Conservation (phyloP, 805 yeast species). For the Candida namnaoensis region DNA sequence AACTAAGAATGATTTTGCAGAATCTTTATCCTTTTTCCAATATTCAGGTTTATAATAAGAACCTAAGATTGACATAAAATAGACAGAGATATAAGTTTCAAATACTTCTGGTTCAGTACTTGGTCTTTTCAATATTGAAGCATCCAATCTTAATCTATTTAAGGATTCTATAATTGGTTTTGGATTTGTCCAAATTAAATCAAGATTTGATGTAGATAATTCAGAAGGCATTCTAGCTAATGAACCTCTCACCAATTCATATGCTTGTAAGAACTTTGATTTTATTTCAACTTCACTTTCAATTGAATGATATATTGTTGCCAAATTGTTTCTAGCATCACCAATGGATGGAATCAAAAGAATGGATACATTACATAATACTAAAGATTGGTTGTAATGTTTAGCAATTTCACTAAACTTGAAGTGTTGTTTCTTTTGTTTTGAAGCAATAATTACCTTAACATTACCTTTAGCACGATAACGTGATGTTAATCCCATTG, state of each 20-base stretch:
- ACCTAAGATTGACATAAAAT: constrained; percentile 29
- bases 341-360: constrained; percentile 58
- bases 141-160: constrained; percentile 13
- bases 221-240: constrained; percentile 31
- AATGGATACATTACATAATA: constrained; percentile 43
- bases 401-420: constrained; percentile 5
- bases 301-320: constrained; percentile 38
- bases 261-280: constrained; percentile 18
- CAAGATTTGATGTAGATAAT: constrained; percentile 28
- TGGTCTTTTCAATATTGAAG: not conserved
- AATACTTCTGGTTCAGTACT: no score
- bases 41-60: constrained; percentile 32
- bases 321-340: constrained; percentile 56
- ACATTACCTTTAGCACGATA: constrained; percentile 29
- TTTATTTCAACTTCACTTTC: constrained; percentile 11
- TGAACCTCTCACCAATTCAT: constrained; percentile 37
- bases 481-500: constrained; percentile 51
- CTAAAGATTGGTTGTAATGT: constrained; percentile 23
- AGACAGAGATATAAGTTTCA: constrained; percentile 3
- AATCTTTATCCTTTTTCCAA: constrained; percentile 21
- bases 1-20: constrained; percentile 16
- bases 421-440: constrained; percentile 27
- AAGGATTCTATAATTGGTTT: constrained; percentile 19
- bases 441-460: no score
- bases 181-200: constrained; percentile 22